Evolutionary conservation across 768 basidiomycete genomes (phyloP), one percentile per base, ranked within the genome.

Genomic region (Calocybe indica): DNA sequence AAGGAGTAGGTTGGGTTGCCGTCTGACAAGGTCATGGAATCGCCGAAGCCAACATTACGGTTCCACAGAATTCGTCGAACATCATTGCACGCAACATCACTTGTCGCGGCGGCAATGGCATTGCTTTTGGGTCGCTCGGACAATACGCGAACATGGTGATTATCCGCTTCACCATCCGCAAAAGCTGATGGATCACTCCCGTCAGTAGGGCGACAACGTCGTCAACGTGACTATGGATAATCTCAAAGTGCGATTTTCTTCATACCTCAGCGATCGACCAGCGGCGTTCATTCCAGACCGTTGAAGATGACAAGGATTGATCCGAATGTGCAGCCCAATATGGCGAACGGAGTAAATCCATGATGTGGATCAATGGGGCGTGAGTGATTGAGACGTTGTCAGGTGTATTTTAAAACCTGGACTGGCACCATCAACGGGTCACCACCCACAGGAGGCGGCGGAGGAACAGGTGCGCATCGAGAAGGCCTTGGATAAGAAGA

Each of bases 361-460:
- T 8, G 30, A 9, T 36, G 12, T 32, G 7, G 4, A 28, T 14
- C 40, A 15, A 7, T n/a, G 49, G 4, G 10, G 11, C 22, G 13
- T 22, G 46, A 22, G 35, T 38, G 43, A 38, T 48, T 37, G 43
- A 29, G 43, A 33, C 29, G 36, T 14, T 33, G 44, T 29, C 45
- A 78, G 77, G 70, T 78, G 5, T 80, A 78, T 59, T 72, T 79
- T 59, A 80, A 81, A 59, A 71, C 76, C 1, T 81, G 78, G 77
- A 71, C 71, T 30, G 76, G 72, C 2, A 65, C 70, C 2, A 68
- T 74, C 8, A 70, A 76, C 49, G 78, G 80, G 2, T 58, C 60
- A 7, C 79, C 79, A 6, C 79, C 79, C 1, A 78, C 74, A 28
- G 76, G 75, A 5, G 80, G 79, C 6, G 79, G 80, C 9, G 80